These are phyloP conservation scores for Setaria italica DNA, from an alignment of 202 grass and related monocot genomes.

Conservation along the genomic window DNA sequence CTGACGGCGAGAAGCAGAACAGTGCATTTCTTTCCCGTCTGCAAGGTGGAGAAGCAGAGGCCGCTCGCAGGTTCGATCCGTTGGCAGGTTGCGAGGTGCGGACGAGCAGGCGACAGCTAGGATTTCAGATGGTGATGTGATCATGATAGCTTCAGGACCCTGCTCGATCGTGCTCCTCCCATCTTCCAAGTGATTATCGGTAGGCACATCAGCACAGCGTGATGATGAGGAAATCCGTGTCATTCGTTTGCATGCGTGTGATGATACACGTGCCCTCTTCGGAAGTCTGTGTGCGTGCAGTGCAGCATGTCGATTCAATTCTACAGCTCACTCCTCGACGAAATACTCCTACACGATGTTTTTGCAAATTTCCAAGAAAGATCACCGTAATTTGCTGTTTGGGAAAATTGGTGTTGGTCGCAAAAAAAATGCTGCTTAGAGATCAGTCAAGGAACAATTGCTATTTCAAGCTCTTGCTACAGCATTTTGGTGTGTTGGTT, in stretches of 20 bases:
- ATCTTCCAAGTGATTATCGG: neutral
- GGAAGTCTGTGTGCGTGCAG: neutral
- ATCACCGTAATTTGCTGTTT: neutral
- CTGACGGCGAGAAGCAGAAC: neutral
- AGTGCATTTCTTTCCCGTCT: too few relatives aligned
- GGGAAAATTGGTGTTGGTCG: neutral
- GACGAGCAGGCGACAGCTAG: slow-evolving; percentile 15
- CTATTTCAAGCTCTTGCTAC: too few relatives aligned
- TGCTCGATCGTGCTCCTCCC: neutral
- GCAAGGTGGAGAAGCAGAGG: neutral
- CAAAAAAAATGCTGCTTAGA: too few relatives aligned
- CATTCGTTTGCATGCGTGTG: neutral
- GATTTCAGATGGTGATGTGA: neutral
- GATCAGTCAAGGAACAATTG: too few relatives aligned
- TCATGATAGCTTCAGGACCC: neutral
- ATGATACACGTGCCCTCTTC: neutral
- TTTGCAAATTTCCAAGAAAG: neutral
- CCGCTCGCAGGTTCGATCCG: neutral
- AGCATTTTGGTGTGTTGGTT: too few relatives aligned
- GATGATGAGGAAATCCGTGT: neutral
- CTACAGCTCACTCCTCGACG: neutral
- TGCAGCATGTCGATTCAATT: neutral
- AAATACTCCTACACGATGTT: neutral
- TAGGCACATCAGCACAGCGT: neutral
- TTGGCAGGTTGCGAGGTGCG: neutral